A percentile compares a stretch with the other conserved stretches of the same genome.
Conservation (phyloP, 2,329 filamentous ascomycete species). For the Lecanoromycetidae sp. region DNA sequence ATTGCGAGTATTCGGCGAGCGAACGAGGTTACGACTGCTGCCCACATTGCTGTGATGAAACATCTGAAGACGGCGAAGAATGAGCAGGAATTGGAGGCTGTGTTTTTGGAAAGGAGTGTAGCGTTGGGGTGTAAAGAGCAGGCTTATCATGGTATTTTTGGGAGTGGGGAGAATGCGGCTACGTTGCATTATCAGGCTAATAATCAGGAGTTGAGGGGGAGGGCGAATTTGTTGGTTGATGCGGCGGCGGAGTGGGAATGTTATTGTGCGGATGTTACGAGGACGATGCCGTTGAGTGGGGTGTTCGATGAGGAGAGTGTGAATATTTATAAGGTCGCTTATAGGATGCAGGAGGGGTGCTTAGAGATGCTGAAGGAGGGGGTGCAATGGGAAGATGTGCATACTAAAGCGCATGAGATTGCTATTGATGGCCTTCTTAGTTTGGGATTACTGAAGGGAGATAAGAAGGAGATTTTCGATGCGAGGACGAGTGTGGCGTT, state of each 20-base stretch:
- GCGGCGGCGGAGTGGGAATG: constrained; percentile 74
- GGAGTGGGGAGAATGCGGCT: constrained; percentile 66
- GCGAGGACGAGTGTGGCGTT: constrained; percentile 77
- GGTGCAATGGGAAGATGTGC: constrained; percentile 57
- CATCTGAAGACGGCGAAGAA: constrained; percentile 52
- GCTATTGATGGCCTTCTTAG: constrained; percentile 58
- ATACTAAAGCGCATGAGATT: constrained; percentile 59
- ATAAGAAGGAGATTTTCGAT: constrained; percentile 59
- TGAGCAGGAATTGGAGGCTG: constrained; percentile 72
- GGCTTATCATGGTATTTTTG: constrained; percentile 82
- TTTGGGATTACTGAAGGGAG: constrained; percentile 60
- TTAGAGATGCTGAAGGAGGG: constrained; percentile 58
- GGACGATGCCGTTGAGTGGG: constrained; percentile 65
- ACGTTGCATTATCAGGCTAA: constrained; percentile 82
- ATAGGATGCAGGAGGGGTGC: constrained; percentile 67
- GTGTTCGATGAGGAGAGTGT: constrained; percentile 56
- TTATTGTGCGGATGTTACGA: constrained; percentile 83
- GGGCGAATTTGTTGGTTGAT: constrained; percentile 70
- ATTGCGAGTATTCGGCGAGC: constrained; percentile 69
- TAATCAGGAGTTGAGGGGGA: constrained; percentile 54
- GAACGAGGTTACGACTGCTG: constrained; percentile 64
- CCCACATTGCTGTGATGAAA: constrained; percentile 61
- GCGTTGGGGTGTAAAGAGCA: constrained; percentile 61
- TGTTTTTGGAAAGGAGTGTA: constrained; percentile 62
- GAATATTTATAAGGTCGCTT: constrained; percentile 64